Evolutionary conservation across 2,329 filamentous ascomycete genomes (phyloP).

Genomic region (Talaromyces sp.): DNA sequence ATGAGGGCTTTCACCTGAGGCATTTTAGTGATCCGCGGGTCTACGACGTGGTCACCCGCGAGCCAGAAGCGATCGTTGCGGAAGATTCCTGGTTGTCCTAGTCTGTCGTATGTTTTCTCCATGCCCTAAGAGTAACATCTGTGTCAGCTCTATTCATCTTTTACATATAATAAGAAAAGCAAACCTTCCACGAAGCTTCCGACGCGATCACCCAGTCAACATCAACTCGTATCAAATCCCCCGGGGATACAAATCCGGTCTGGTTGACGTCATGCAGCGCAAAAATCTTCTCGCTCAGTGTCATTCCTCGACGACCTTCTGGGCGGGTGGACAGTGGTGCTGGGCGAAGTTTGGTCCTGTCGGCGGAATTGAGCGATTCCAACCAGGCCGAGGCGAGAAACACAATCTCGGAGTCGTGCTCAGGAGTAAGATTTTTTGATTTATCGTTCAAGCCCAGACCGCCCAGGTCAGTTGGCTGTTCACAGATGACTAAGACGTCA

Average conservation of each 20-base stretch:
- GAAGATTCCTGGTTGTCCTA: constrained; percentile 42
- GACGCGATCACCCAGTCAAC: constrained; percentile 47
- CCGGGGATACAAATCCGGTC: constrained; percentile 31
- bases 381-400: constrained; percentile 26
- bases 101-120: constrained; percentile 35
- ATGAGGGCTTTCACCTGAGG: constrained; percentile 36
- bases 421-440: background rate
- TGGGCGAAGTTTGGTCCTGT: constrained; percentile 13
- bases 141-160: background rate
- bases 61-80: constrained; percentile 51
- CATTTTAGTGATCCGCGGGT: constrained; percentile 37
- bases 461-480: constrained; percentile 16
- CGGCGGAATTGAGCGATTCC: constrained; percentile 24
- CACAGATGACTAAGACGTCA: constrained; percentile 19
- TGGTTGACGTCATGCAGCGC: constrained; percentile 38
- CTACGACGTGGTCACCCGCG: constrained; percentile 47
- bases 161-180: constrained; percentile 1
- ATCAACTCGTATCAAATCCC: constrained; percentile 38
- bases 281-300: constrained; percentile 44
- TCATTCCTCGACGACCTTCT: constrained; percentile 32
- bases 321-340: constrained; percentile 13
- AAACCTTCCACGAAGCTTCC: constrained; percentile 39
- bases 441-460: constrained; percentile 13
- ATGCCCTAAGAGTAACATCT: constrained; percentile 27
- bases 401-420: constrained; percentile 18